phyloP scores from a whole-genome alignment of 2,329 filamentous ascomycete genomes.

The Aspergillus udagawae region DNA sequence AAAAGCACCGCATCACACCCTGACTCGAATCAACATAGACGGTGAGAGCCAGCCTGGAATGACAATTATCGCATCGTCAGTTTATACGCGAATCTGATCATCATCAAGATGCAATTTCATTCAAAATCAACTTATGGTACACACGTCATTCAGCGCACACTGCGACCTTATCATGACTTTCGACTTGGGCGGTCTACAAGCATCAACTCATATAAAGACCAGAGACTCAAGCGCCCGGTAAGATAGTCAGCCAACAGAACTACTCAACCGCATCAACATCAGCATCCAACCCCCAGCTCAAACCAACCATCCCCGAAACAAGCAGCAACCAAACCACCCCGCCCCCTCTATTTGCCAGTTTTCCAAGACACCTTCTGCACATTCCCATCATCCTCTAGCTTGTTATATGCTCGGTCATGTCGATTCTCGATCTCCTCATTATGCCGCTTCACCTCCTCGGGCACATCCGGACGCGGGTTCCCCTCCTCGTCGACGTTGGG shows the following conservation, averaged over 20 bases:
- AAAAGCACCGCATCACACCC: background rate
- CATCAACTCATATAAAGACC: background rate
- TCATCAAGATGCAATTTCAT: background rate
- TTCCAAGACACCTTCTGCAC: slow-evolving; percentile 15
- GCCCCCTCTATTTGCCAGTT: background rate
- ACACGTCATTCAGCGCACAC: background rate
- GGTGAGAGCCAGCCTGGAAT: background rate
- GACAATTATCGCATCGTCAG: background rate
- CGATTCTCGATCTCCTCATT: slow-evolving; percentile 31
- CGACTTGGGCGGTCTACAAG: background rate
- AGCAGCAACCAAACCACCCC: background rate
- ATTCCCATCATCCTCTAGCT: slow-evolving; percentile 22
- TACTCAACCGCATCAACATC: background rate
- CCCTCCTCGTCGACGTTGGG: slow-evolving; percentile 28
- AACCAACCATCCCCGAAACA: background rate
- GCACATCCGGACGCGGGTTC: slow-evolving; percentile 20
- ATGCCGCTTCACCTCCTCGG: slow-evolving; percentile 33
- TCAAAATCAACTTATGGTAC: background rate
- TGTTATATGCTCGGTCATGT: slow-evolving; percentile 32
- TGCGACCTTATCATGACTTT: background rate
- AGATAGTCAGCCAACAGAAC: background rate
- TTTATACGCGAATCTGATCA: background rate
- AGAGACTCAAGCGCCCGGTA: background rate
- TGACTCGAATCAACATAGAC: background rate
- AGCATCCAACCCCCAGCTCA: background rate